Evolutionary conservation across 805 yeast genomes (phyloP).

Genomic region (Cyberlindnera euphorbiae): DNA sequence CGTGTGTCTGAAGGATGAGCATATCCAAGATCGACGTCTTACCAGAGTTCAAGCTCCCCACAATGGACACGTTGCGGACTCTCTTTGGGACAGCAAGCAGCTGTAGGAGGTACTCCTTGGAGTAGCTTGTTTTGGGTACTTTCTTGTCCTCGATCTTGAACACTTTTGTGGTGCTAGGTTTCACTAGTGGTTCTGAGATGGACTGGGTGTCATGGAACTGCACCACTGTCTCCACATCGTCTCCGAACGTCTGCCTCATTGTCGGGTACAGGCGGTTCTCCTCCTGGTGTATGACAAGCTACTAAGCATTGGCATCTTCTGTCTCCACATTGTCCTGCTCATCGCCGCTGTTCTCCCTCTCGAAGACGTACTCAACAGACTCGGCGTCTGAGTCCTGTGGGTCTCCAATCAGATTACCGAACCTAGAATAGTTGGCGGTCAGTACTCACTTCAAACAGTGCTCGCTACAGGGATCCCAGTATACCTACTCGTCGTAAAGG

Average conservation of each 20-base stretch:
- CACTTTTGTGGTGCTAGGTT: conserved; percentile 39
- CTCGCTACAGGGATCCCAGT: no score
- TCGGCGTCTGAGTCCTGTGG: conserved; percentile 44
- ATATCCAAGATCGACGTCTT: conserved; percentile 75
- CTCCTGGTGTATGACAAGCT: conserved; percentile 37
- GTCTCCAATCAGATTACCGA: conserved; percentile 63
- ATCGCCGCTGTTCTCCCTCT: conserved; percentile 11
- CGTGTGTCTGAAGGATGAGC: conserved; percentile 64
- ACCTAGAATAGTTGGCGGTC: conserved; percentile 25
- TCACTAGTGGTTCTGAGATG: conserved; percentile 59
- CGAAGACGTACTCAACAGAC: conserved; percentile 20
- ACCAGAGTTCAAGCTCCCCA: conserved; percentile 83
- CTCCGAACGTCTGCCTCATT: conserved; percentile 46
- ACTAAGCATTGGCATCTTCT: no score
- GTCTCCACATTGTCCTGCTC: conserved; percentile 10
- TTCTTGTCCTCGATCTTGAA: conserved; percentile 45
- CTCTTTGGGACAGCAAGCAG: conserved; percentile 52
- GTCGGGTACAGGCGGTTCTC: conserved; percentile 41
- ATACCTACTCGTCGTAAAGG: conserved; percentile 74
- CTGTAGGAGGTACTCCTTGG: conserved; percentile 56
- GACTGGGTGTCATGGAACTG: conserved; percentile 49
- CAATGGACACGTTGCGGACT: conserved; percentile 67
- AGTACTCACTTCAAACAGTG: conserved; percentile 14
- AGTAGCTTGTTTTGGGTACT: conserved; percentile 57
- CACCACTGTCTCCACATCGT: conserved; percentile 61